Base-by-base conservation (phyloP, 169 alveolate species). In the Amoebophrya sp. region DNA sequence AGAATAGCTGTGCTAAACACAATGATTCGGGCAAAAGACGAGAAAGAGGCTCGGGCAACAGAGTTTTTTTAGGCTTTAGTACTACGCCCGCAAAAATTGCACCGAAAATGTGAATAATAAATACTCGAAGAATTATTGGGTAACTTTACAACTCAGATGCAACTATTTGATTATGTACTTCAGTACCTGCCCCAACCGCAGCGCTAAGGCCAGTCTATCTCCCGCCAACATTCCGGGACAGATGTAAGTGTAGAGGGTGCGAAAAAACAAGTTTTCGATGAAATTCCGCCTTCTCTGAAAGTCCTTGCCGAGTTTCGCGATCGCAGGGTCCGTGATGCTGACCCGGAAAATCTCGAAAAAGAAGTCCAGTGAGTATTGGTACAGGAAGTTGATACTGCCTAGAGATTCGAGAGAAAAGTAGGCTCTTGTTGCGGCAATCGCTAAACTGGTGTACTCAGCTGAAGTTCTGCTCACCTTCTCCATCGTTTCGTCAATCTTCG, bases 351-450 rank as follows among this genome's bases (percentile, higher is more conserved):
- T 93, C 92, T 98, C 98, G 97, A 98, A 95, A 93, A 98, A 98
- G 95, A 98, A 97, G 41, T 97, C 95, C 55, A 98, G 95, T 89
- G 98, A 98, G 95, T 96, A 98, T 92, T 97, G 98, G 94, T 98
- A 99, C 32, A 99, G 95, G 93, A 96, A 96, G 95, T 97, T 96
- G 77, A 99, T 96, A 38, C 94, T 92, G 35, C 98, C 97, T 92
- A 98, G 95, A 93, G 96, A 95, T 91, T 95, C 95, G 32, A 97
- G 92, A 32, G 95, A 92, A 92, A 95, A 96, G 93, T 95, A 97
- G 32, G 96, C 96, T 89, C 98, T 94, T 23, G 99, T 97, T 29
- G 98, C 95, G 77, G 98, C 96, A 89, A 93, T 95, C 0, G 99
- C 98, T 89, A 98, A 94, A 2, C 97, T 97, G 33, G 94, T 54